phyloP scores from a whole-genome alignment of 2,329 filamentous ascomycete species.

The Microcyclosporella mali region DNA sequence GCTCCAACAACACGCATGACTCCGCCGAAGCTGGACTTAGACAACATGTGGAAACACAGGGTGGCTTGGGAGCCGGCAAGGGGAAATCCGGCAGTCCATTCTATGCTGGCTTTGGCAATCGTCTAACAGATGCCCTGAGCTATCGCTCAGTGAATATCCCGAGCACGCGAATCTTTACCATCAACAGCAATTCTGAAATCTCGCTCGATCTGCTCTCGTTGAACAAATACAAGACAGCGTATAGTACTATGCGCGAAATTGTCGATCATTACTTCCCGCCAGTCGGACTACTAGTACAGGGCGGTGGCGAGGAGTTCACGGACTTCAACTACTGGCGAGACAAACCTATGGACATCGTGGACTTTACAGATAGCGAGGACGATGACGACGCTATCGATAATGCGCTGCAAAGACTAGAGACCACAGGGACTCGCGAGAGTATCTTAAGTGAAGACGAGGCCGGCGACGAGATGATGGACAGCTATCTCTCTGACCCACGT shows the following conservation, averaged over 20 bases:
- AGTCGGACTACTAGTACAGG: conserved; percentile 75
- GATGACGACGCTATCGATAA: conserved; percentile 38
- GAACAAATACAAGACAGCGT: conserved; percentile 93
- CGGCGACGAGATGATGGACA: conserved; percentile 14
- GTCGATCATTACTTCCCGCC: conserved; percentile 98
- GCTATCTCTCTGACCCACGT: conserved; percentile 14
- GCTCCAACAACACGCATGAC: conserved; percentile 27
- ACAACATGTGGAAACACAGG: conserved; percentile 7
- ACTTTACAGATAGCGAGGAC: conserved; percentile 79
- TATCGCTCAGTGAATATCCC: conserved; percentile 96
- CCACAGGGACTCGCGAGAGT: conserved; percentile 13
- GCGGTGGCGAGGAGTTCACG: conserved; percentile 88
- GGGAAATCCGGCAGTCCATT: conserved; percentile 56
- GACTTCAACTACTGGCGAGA: conserved; percentile 98
- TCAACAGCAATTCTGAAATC: conserved; percentile 96
- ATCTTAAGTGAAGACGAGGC: conserved; percentile 31
- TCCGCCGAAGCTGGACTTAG: conserved; percentile 26
- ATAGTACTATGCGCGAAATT: conserved; percentile 93
- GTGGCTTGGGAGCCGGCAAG: conserved; percentile 16
- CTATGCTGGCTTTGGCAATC: conserved; percentile 94
- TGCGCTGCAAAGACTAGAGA: conserved; percentile 7
- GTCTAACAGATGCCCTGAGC: conserved; percentile 89
- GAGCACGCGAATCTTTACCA: conserved; percentile 90
- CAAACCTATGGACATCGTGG: conserved; percentile 71
- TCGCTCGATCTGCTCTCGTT: conserved; percentile 82